Conservation (phyloP, 1,284 basidiomycete species). For the Tilletia setariae region DNA sequence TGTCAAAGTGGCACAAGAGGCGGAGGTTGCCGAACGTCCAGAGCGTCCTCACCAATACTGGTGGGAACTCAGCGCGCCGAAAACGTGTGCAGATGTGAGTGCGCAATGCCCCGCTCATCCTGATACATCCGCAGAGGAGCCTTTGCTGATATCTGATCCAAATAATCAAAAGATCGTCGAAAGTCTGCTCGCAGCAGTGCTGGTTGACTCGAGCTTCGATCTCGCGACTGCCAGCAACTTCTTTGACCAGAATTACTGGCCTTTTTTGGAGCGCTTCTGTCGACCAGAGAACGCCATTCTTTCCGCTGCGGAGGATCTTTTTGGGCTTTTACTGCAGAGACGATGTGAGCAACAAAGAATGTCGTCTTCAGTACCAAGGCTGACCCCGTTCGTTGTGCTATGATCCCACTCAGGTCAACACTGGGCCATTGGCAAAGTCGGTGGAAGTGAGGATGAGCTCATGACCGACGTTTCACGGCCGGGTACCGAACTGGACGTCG, state of each 20-base stretch:
- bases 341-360: not conserved
- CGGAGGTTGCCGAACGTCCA: not conserved
- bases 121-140: too few species aligned
- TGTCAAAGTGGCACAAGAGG: not conserved
- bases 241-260: slow-evolving; percentile 26
- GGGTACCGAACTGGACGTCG: too few species aligned
- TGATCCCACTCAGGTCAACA: too few species aligned
- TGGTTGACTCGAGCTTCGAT: slow-evolving; percentile 37
- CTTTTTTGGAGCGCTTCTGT: slow-evolving; percentile 27
- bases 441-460: too few species aligned
- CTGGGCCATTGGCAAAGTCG: too few species aligned
- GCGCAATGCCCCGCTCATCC: not conserved
- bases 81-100: slow-evolving; percentile 26
- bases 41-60: slow-evolving; percentile 23
- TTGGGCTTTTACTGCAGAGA: not conserved
- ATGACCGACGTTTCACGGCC: too few species aligned
- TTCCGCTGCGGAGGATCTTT: not conserved
- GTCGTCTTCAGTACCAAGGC: too few species aligned
- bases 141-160: too few species aligned
- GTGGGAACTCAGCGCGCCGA: slow-evolving; percentile 23
- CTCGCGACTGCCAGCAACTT: not conserved
- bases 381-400: too few species aligned
- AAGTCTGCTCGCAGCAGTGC: slow-evolving; percentile 28
- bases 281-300: slow-evolving; percentile 16
- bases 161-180: slow-evolving; percentile 29